Evolutionary conservation across 768 basidiomycete species (phyloP).

Genomic region (Sistotremastrum niveocremeum): DNA sequence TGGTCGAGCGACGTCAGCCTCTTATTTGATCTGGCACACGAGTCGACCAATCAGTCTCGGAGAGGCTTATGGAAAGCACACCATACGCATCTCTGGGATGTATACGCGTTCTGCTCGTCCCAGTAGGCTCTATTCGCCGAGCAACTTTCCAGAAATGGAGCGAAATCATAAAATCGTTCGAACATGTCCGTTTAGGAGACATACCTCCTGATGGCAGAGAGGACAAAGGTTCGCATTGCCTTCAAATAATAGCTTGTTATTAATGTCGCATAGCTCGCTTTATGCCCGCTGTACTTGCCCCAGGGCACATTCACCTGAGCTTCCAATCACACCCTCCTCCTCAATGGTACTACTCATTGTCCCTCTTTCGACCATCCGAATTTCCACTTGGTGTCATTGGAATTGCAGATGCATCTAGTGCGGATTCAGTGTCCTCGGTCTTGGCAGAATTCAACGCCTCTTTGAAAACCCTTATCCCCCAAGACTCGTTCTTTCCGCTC

Average conservation of each 20-base stretch:
- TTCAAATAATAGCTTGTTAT: neutral
- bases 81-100: constrained; percentile 75
- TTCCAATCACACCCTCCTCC: constrained; percentile 67
- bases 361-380: constrained; percentile 64
- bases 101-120: constrained; percentile 72
- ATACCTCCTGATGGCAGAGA: constrained; percentile 71
- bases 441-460: constrained; percentile 53
- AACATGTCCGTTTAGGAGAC: constrained; percentile 64
- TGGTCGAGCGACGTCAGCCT: no score
- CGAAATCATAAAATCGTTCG: constrained; percentile 57
- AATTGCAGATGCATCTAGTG: constrained; percentile 54
- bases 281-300: constrained; percentile 61
- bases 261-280: constrained; percentile 45
- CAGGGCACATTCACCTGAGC: constrained; percentile 70
- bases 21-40: no score
- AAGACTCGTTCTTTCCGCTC: constrained; percentile 57
- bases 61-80: constrained; percentile 8
- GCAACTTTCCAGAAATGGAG: constrained; percentile 64
- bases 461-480: constrained; percentile 52
- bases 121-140: constrained; percentile 63
- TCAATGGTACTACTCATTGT: constrained; percentile 50
- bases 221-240: constrained; percentile 44
- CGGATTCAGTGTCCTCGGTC: constrained; percentile 37
- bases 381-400: constrained; percentile 86
- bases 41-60: no score